A percentile compares a stretch with the other conserved stretches of the same genome.
phyloP scores from a whole-genome alignment of 306 rosid species.

The Cyclanthera cordifolia region DNA sequence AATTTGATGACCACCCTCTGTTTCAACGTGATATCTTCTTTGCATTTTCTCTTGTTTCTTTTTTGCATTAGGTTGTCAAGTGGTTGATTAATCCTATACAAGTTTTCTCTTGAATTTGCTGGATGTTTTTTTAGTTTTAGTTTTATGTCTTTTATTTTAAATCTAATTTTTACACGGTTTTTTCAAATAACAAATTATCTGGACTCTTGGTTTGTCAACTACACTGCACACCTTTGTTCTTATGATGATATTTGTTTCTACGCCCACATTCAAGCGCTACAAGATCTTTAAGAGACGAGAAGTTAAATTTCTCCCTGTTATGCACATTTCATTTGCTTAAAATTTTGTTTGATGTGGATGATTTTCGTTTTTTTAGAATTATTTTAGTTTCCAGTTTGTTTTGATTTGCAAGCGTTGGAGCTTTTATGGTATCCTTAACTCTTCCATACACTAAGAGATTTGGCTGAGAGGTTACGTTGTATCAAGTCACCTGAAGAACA shows the following conservation, averaged over 20 bases:
- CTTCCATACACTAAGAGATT: conserved; percentile 50
- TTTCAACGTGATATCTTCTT: not conserved
- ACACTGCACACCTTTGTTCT: not conserved
- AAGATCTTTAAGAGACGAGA: not conserved
- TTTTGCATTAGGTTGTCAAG: not conserved
- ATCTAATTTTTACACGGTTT: not conserved
- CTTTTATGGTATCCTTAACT: conserved; percentile 49
- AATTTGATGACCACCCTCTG: not conserved
- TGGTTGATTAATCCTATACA: not conserved
- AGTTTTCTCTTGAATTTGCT: not conserved
- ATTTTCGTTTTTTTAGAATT: not conserved
- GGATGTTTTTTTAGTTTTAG: not conserved
- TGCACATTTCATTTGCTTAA: not conserved
- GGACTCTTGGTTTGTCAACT: not conserved
- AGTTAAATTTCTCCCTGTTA: not conserved
- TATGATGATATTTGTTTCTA: not conserved
- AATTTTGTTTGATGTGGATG: too few relatives aligned
- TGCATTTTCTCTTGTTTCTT: not conserved
- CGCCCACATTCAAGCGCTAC: not conserved
- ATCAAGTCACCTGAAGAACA: conserved; percentile 62
- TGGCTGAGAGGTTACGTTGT: conserved; percentile 60
- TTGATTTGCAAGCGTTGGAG: conserved; percentile 11
- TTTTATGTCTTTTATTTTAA: not conserved
- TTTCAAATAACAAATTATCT: not conserved
- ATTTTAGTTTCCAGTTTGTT: not conserved